Evolutionary conservation across 1,139 yeast species (phyloP), one percentile per base, ranked within the genome.

Genomic region (Eremothecium cymbalariae): DNA sequence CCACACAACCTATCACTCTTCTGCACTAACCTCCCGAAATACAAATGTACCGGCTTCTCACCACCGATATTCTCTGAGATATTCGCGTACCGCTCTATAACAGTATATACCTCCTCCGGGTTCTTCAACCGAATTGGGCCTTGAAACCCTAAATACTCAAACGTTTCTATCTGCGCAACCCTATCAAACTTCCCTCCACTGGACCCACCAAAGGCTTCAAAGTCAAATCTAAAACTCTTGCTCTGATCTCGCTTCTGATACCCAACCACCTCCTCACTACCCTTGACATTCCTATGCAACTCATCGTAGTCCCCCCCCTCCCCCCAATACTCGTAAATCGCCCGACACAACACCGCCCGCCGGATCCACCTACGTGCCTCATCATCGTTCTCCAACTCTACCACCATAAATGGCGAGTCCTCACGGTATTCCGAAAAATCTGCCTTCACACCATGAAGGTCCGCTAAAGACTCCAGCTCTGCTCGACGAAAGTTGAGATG

Each of bases 311-410:
- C 63, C 0, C 47, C 43, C 1, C 94, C 96, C 27, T 66, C 60
- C 0, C 94, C 95, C 82, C 93, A 86, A 8, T 85, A 63, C 51
- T 88, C 95, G 53, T 84, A 90, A 16, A 88, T 76, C 0, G 85
- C 86, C 44, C 77, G 70, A 6, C 80, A 68, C 32, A 90, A 60
- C 9, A 90, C 68, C 1, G 94, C 73, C 41, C 96, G 63, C 32
- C 66, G 62, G 25, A 88, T 65, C 48, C 86, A 67, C 31, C 69
- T 64, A 13, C 53, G 50, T 1, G 97, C 97, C 33, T 73, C 72
- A n/a, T 69, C 70, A 47, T 81, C 93, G 43, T 59, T 53, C 18
- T 71, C 71, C 27, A 90, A 61, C 18, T 74, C 68, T 1, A 88
- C 78, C 4, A 74, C 62, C 43, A 88, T 52, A 51, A 85, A 88